Conservation (phyloP, 306 rosid genomes). For the Dicorynia guianensis region DNA sequence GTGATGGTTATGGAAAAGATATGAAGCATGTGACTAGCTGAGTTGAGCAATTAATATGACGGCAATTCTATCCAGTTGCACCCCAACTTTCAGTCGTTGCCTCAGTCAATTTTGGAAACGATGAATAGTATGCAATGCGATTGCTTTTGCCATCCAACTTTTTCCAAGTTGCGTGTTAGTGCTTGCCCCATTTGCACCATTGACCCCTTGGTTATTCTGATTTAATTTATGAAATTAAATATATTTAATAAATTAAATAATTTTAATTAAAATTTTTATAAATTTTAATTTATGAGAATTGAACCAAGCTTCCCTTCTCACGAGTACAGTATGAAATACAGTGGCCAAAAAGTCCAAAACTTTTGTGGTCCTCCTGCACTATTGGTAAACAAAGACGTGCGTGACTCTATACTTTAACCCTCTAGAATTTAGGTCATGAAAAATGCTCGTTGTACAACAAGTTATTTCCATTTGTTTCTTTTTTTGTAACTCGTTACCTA, state of each 20-base stretch:
- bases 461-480: too few species aligned
- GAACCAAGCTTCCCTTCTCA: not conserved
- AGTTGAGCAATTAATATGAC: not conserved
- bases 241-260: too few species aligned
- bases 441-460: too few species aligned
- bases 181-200: constrained; percentile 28
- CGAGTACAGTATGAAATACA: not conserved
- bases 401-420: too few species aligned
- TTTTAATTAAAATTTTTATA: too few species aligned
- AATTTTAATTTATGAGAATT: too few species aligned
- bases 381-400: constrained; percentile 29
- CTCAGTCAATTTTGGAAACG: constrained; percentile 16
- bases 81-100: constrained; percentile 24
- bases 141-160: not conserved
- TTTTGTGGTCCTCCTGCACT: constrained; percentile 24
- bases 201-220: too few species aligned
- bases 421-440: too few species aligned
- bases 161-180: constrained; percentile 14
- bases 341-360: not conserved
- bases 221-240: too few species aligned
- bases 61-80: constrained; percentile 7
- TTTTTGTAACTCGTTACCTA: too few species aligned
- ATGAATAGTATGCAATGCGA: not conserved
- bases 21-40: not conserved
- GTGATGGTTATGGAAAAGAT: not conserved